phyloP scores from a whole-genome alignment of 805 yeast genomes.

The Wickerhamomyces canadensis region DNA sequence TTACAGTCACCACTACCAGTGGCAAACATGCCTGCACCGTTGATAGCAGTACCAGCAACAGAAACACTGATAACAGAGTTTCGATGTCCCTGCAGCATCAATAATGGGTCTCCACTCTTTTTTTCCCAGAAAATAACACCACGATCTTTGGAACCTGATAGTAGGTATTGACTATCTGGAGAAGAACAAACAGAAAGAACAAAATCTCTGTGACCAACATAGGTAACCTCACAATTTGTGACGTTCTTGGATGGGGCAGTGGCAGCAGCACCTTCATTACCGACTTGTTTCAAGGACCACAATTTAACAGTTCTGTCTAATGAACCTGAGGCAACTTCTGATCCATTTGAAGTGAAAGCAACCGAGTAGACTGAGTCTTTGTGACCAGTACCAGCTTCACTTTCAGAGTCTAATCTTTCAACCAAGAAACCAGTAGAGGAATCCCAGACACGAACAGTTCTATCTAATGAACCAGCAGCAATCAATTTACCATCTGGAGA shows the following conservation, averaged over 20 bases:
- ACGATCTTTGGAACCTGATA: slow-evolving; percentile 94
- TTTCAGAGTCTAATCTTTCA: slow-evolving; percentile 87
- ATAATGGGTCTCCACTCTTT: slow-evolving; percentile 80
- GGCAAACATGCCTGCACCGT: slow-evolving; percentile 83
- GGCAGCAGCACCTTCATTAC: slow-evolving; percentile 37
- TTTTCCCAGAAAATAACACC: slow-evolving; percentile 98
- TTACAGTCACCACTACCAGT: slow-evolving; percentile 97
- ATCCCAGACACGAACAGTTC: slow-evolving; percentile 97
- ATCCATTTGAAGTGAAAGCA: slow-evolving; percentile 86
- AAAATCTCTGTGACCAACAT: slow-evolving; percentile 94
- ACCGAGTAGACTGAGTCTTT: slow-evolving; percentile 94
- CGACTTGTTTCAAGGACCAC: slow-evolving; percentile 77
- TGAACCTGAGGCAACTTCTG: slow-evolving; percentile 90
- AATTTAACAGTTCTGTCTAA: slow-evolving; percentile 92
- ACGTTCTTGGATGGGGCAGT: slow-evolving; percentile 34
- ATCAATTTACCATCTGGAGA: slow-evolving; percentile 91
- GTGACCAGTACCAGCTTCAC: slow-evolving; percentile 87
- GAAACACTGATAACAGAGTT: slow-evolving; percentile 94
- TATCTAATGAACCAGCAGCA: slow-evolving; percentile 95
- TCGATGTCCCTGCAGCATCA: slow-evolving; percentile 95
- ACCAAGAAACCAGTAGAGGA: slow-evolving; percentile 86
- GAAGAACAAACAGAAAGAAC: slow-evolving; percentile 92
- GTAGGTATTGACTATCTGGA: slow-evolving; percentile 84
- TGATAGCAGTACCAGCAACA: slow-evolving; percentile 71
- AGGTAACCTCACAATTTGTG: slow-evolving; percentile 80